Conservation (phyloP, 331 rosid species). For the Cucumis variabilis region DNA sequence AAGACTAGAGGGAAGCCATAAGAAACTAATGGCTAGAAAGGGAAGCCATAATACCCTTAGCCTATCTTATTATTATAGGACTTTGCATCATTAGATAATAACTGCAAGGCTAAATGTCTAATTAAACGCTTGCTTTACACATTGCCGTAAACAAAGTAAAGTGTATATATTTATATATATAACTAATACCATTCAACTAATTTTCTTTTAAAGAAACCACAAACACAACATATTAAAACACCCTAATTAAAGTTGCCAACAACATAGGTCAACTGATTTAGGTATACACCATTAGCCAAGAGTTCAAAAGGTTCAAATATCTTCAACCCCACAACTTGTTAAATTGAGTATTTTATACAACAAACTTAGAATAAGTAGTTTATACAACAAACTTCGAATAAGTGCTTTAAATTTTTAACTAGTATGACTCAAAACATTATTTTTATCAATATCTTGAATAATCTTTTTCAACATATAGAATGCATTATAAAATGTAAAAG, state of each 20-base stretch:
- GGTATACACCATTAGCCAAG: background rate
- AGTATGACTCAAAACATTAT: background rate
- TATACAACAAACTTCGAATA: too few species aligned
- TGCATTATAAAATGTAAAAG: conserved; percentile 5
- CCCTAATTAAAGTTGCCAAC: background rate
- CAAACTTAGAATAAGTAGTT: background rate
- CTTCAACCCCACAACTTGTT: background rate
- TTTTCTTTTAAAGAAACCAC: background rate
- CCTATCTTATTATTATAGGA: too few species aligned
- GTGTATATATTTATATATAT: too few species aligned
- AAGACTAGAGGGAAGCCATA: too few species aligned
- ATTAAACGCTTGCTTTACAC: background rate
- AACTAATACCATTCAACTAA: too few species aligned
- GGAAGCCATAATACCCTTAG: too few species aligned
- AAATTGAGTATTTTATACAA: background rate
- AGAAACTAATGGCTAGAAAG: too few species aligned
- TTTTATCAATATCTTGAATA: background rate
- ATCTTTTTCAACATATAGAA: background rate
- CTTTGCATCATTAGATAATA: too few species aligned
- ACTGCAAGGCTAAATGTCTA: background rate
- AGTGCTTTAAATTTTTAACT: too few species aligned
- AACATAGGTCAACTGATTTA: background rate
- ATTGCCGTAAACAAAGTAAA: background rate
- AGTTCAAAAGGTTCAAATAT: background rate
- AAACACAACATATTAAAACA: too few species aligned